Base-by-base conservation (phyloP, 805 yeast genomes). In the Candida qinlingensis region DNA sequence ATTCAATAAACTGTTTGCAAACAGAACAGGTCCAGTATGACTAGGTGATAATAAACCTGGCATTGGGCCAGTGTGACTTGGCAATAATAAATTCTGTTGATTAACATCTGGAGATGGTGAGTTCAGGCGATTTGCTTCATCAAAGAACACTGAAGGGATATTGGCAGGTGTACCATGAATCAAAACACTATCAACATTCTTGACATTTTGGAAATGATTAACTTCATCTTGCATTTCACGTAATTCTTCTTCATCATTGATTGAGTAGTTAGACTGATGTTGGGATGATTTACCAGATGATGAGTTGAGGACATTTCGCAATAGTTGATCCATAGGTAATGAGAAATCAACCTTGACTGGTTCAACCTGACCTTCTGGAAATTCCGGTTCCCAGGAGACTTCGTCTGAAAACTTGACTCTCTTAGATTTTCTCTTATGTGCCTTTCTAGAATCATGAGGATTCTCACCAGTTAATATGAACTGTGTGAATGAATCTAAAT, bases 401-500 rank as follows among this genome's bases (percentile, higher is more conserved):
- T 83, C 80, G 56, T 85, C 91, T 12, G 87, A 78, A 59, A 87
- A 87, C 57, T 84, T 83, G 40, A 87, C 94, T 47, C 79, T 76
- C 60, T 84, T 86, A 29, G 70, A 63, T 74, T 62, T 58, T 60
- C 63, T 54, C 63, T 63, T 62, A 55, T 65, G 33, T 56, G 53
- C 61, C 47, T 36, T 33, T 10, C 13, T 6, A 10, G 36, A 28
- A 46, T 77, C 73, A 12, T 64, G 71, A 27, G 88, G 88, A 37
- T 87, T 69, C 54, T 83, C 80, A 3, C 97, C 97, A 0, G 96
- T 88, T 56, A 91, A 68, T 58, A 89, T 73, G 59, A 91, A 81
- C 54, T 85, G 83, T 13, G 96, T 87, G 65, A 91, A 91, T 31
- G 89, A 80, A 64, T 91, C 96, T 55, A 91, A 71, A 61, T 91